These are phyloP conservation scores for Saccharomycopsis malanga DNA, from an alignment of 805 yeast species.

Conservation along the genomic window DNA sequence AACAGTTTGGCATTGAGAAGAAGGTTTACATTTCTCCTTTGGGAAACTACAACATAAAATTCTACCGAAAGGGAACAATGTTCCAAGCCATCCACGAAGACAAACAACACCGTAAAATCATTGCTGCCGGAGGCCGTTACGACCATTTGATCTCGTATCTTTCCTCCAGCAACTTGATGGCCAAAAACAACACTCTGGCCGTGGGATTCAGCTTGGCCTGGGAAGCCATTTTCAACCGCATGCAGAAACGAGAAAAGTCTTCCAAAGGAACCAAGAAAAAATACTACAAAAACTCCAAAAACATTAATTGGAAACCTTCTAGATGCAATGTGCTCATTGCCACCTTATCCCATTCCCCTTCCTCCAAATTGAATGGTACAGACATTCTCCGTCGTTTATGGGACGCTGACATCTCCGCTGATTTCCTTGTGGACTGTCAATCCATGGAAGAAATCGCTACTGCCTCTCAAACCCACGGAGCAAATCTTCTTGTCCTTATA, in stretches of 20 bases:
- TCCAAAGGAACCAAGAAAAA: constrained; percentile 22
- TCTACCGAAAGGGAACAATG: constrained; percentile 78
- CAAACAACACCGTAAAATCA: constrained; percentile 31
- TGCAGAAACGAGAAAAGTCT: constrained; percentile 39
- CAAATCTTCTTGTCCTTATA: constrained; percentile 61
- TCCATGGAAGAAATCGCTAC: constrained; percentile 70
- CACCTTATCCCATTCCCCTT: constrained; percentile 50
- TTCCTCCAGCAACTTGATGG: constrained; percentile 32
- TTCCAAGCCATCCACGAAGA: constrained; percentile 76
- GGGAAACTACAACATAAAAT: constrained; percentile 73
- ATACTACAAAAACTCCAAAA: constrained; percentile 29
- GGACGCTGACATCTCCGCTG: constrained; percentile 76
- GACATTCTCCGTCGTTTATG: constrained; percentile 61
- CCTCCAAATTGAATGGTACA: constrained; percentile 41
- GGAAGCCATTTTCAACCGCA: constrained; percentile 51
- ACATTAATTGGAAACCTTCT: constrained; percentile 32
- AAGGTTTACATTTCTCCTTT: constrained; percentile 68
- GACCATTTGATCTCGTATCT: constrained; percentile 64
- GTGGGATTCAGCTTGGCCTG: constrained; percentile 86
- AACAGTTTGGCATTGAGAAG: constrained; percentile 48
- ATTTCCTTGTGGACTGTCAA: constrained; percentile 42
- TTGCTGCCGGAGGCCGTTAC: constrained; percentile 94
- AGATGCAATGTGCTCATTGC: constrained; percentile 82
- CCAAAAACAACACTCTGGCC: constrained; percentile 37
- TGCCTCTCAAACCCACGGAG: constrained; percentile 56